Percentiles rank a stretch among this genome's conserved stretches.
phyloP scores from a whole-genome alignment of 306 rosid species.

The Fragaria iinumae region DNA sequence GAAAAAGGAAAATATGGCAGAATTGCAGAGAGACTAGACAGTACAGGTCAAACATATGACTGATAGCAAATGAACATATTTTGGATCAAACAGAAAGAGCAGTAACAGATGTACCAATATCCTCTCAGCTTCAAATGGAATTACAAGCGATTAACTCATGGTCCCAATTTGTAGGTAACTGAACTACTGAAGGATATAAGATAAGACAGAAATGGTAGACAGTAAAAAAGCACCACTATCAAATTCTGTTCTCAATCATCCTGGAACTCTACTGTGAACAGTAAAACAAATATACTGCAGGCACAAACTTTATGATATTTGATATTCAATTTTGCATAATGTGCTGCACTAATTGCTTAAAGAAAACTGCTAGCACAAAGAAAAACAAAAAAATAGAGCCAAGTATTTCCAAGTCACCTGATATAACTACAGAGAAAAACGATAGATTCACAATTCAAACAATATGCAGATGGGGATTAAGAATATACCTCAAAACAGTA shows the following conservation, averaged over 20 bases:
- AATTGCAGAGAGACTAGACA: neutral
- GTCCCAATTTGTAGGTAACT: neutral
- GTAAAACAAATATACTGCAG: neutral
- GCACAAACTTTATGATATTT: neutral
- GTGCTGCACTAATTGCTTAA: conserved; percentile 12
- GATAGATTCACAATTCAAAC: neutral
- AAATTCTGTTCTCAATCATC: neutral
- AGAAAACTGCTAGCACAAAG: conserved; percentile 14
- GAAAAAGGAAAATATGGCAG: neutral
- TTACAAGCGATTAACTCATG: neutral
- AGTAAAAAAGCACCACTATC: neutral
- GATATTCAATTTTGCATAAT: neutral
- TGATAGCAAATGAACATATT: neutral
- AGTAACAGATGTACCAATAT: neutral
- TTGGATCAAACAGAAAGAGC: neutral
- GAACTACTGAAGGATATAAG: neutral
- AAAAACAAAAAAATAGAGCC: neutral
- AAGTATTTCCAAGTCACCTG: neutral
- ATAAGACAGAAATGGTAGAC: neutral
- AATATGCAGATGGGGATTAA: conserved; percentile 22
- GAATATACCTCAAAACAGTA: conserved; percentile 84
- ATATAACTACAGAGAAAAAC: conserved; percentile 15
- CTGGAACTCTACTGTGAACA: neutral
- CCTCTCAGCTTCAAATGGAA: neutral
- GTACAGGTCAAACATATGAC: neutral